Evolutionary conservation across 108 stramenopile species (phyloP).

Genomic region (Nitzschia sp.): DNA sequence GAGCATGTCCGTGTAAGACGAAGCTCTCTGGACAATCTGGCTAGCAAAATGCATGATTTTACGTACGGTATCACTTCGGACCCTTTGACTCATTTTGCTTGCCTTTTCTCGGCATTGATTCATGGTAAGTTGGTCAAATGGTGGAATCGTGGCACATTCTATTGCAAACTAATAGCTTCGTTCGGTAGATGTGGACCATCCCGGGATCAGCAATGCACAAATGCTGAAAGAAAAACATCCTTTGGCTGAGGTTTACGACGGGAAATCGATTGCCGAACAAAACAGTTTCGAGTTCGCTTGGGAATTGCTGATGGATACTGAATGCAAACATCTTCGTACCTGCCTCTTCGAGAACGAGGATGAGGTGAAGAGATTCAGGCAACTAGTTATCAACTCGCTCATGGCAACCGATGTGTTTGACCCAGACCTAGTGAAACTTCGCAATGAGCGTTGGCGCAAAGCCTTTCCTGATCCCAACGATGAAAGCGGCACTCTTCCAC

Average conservation of each 20-base stretch:
- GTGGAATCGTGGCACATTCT: too few relatives aligned
- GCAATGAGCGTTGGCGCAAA: constrained; percentile 28
- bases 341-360: constrained; percentile 13
- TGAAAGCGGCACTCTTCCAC: background rate
- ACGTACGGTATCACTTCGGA: constrained; percentile 52
- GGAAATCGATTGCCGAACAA: constrained; percentile 54
- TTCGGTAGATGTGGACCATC: constrained; percentile 50
- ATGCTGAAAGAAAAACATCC: constrained; percentile 42
- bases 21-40: constrained; percentile 14
- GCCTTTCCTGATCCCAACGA: constrained; percentile 12
- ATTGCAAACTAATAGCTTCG: too few relatives aligned
- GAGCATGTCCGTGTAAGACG: constrained; percentile 1
- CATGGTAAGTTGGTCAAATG: constrained; percentile 18
- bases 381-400: constrained; percentile 16
- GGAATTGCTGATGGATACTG: constrained; percentile 37
- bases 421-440: constrained; percentile 20
- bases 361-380: constrained; percentile 20
- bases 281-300: constrained; percentile 51
- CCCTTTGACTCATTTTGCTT: constrained; percentile 56
- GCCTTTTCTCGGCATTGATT: constrained; percentile 52
- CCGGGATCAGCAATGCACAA: constrained; percentile 53
- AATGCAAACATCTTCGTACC: constrained; percentile 26
- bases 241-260: constrained; percentile 35
- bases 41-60: constrained; percentile 24
- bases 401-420: constrained; percentile 32